These are phyloP conservation scores for Gloeophyllum trabeum DNA, from an alignment of 768 basidiomycete genomes.

Conservation along the genomic window DNA sequence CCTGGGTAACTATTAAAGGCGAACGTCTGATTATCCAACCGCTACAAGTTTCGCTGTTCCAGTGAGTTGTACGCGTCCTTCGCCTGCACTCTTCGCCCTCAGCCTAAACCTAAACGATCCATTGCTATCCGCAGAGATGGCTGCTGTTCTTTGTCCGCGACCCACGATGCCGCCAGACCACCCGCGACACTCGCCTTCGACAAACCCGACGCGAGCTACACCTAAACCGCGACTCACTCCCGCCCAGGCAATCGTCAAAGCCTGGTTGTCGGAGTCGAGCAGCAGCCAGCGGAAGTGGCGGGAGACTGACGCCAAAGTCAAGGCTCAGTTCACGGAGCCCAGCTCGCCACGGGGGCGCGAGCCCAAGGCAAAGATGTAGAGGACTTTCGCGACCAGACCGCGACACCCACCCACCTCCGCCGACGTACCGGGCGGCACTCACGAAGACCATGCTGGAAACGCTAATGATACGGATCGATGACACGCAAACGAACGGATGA, in stretches of 20 bases:
- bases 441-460: no score
- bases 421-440: no score
- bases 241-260: conserved; percentile 54
- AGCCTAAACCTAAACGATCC: background rate
- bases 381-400: no score
- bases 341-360: conserved; percentile 20
- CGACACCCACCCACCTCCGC: no score
- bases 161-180: conserved; percentile 4
- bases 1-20: background rate
- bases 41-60: background rate
- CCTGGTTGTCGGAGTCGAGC: conserved; percentile 52
- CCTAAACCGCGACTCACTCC: conserved; percentile 26
- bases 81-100: background rate
- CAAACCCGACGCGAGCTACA: conserved; percentile 7
- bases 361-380: conserved; percentile 42
- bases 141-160: background rate
- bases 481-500: no score
- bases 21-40: background rate
- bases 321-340: conserved; percentile 30
- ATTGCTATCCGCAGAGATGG: background rate
- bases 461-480: no score
- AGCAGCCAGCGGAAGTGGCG: conserved; percentile 54
- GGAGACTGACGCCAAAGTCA: conserved; percentile 37
- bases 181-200: conserved; percentile 10
- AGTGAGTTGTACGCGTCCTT: background rate